Conservation (phyloP, 116 monocot genomes). For the Papilionanthe hybrid region DNA sequence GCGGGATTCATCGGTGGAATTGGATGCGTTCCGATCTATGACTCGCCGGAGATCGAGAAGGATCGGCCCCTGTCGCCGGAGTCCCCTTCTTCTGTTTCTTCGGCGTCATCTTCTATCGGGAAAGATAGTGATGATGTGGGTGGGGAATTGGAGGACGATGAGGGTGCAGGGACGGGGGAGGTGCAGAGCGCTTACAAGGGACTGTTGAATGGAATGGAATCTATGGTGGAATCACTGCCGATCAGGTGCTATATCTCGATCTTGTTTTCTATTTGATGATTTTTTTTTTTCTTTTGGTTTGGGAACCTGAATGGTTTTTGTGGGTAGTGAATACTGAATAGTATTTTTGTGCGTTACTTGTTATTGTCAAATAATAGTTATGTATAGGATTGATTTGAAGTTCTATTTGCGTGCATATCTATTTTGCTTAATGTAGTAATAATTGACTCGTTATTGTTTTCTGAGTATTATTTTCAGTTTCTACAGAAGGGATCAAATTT, state of each 20-base stretch:
- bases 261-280: neutral
- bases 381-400: no score
- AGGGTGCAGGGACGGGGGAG: constrained; percentile 14
- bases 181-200: constrained; percentile 34
- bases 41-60: neutral
- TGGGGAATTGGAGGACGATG: constrained; percentile 14
- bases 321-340: no score
- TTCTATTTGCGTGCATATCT: no score
- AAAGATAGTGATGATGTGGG: constrained; percentile 25
- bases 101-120: constrained; percentile 35
- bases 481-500: no score
- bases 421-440: no score
- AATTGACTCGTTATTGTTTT: no score
- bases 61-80: neutral
- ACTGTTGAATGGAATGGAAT: constrained; percentile 14
- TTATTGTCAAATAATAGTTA: no score
- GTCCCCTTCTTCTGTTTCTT: neutral
- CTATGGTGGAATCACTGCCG: constrained; percentile 35
- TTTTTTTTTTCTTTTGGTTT: neutral
- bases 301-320: neutral
- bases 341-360: no score
- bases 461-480: no score
- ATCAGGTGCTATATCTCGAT: constrained; percentile 16
- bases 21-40: constrained; percentile 6
- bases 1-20: neutral